Evolutionary conservation across 1,139 yeast species (phyloP).

Genomic region (Blastobotrys arbuscula): DNA sequence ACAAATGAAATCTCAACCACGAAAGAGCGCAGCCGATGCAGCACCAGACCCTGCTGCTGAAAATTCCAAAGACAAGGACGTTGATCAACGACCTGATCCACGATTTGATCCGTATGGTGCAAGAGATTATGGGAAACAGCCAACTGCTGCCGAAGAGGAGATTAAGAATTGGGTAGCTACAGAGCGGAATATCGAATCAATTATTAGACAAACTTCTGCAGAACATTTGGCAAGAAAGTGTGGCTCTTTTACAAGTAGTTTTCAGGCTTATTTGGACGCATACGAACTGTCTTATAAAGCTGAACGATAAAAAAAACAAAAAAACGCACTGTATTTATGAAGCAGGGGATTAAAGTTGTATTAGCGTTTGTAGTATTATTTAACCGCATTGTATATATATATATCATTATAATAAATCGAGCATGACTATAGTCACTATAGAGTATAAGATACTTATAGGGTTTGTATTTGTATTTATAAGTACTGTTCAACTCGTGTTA

Average conservation of each 20-base stretch:
- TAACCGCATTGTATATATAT: too few relatives aligned
- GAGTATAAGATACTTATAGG: too few relatives aligned
- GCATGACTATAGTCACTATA: too few relatives aligned
- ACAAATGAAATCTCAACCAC: constrained; percentile 12
- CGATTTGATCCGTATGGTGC: constrained; percentile 35
- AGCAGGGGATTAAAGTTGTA: too few relatives aligned
- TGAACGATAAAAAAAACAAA: neutral
- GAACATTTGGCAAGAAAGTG: constrained; percentile 25
- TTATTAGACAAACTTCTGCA: constrained; percentile 30
- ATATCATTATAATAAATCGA: too few relatives aligned
- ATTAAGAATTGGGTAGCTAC: constrained; percentile 28
- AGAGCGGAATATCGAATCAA: constrained; percentile 30
- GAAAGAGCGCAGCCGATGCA: neutral
- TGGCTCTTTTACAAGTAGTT: constrained; percentile 24
- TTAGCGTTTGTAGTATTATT: too few relatives aligned
- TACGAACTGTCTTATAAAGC: constrained; percentile 13
- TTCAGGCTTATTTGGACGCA: constrained; percentile 20
- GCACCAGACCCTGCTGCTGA: constrained; percentile 1
- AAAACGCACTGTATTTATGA: too few relatives aligned
- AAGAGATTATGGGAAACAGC: constrained; percentile 21
- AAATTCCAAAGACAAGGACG: neutral
- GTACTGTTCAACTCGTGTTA: too few relatives aligned
- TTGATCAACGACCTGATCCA: constrained; percentile 25
- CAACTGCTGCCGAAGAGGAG: constrained; percentile 22
- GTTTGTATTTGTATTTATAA: too few relatives aligned